Percentiles rank a stretch among this genome's conserved stretches.
phyloP scores from a whole-genome alignment of 2,329 filamentous ascomycete genomes.

The Fusarium transvaalense region DNA sequence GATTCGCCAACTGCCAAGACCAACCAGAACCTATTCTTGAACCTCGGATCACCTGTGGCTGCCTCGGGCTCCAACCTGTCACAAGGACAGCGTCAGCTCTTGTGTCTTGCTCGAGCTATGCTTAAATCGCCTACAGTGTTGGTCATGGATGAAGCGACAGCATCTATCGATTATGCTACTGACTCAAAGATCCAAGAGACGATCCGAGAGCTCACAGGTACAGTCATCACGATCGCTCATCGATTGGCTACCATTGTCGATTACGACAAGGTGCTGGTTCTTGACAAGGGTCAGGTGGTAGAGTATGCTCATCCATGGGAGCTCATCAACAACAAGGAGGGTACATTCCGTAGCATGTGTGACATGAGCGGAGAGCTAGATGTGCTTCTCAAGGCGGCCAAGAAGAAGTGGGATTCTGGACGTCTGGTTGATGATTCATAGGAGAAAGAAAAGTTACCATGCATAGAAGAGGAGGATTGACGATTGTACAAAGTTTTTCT shows the following conservation, averaged over 20 bases:
- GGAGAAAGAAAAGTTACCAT: conserved; percentile 6
- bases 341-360: conserved; percentile 74
- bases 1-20: conserved; percentile 61
- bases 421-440: conserved; percentile 54
- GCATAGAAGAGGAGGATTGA: conserved; percentile 32
- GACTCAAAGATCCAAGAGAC: conserved; percentile 97
- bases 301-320: conserved; percentile 94
- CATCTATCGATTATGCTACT: conserved; percentile 96
- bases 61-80: conserved; percentile 96
- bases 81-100: conserved; percentile 93
- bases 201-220: conserved; percentile 91
- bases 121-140: conserved; percentile 92
- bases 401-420: conserved; percentile 63
- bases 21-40: conserved; percentile 96
- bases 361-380: conserved; percentile 72
- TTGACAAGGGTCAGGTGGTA: conserved; percentile 88
- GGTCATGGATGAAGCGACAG: conserved; percentile 99
- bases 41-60: conserved; percentile 83
- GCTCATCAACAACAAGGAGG: conserved; percentile 77
- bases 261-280: conserved; percentile 95
- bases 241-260: conserved; percentile 96
- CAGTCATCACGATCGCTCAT: conserved; percentile 96
- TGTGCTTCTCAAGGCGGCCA: conserved; percentile 64
- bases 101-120: conserved; percentile 92
- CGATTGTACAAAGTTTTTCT: conserved; percentile 17